A percentile compares a stretch with the other conserved stretches of the same genome.
phyloP scores from a whole-genome alignment of 768 basidiomycete genomes.

The Leucocoprinus leucothites region DNA sequence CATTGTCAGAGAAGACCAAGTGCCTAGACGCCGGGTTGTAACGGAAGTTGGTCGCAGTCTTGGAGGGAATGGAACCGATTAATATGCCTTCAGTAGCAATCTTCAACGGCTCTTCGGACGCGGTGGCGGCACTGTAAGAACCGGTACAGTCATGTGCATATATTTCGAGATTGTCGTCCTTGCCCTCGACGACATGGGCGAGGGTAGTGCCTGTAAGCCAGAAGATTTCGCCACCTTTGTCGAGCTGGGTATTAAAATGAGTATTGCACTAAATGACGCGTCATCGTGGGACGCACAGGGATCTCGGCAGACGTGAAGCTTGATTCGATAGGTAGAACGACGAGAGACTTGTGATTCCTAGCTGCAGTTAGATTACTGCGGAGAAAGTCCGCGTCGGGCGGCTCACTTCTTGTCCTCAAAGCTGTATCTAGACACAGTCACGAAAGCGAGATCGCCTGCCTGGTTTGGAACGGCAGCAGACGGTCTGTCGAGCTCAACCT shows the following conservation, averaged over 20 bases:
- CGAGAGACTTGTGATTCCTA: constrained; percentile 72
- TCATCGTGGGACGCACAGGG: constrained; percentile 32
- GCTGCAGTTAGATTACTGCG: neutral
- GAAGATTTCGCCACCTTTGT: constrained; percentile 71
- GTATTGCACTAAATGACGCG: neutral
- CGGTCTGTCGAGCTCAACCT: constrained; percentile 65
- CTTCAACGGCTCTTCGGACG: constrained; percentile 24
- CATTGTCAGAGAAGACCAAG: constrained; percentile 84
- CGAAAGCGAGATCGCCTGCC: constrained; percentile 64
- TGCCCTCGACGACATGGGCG: constrained; percentile 59
- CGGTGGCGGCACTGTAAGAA: constrained; percentile 24
- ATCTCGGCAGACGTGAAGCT: constrained; percentile 48
- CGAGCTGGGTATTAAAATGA: constrained; percentile 32
- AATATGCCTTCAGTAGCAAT: constrained; percentile 38
- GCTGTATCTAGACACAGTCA: constrained; percentile 66
- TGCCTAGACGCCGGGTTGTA: constrained; percentile 51
- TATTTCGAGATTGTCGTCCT: constrained; percentile 48
- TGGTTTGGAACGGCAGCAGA: constrained; percentile 64
- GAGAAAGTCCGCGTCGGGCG: constrained; percentile 21
- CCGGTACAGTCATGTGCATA: constrained; percentile 57
- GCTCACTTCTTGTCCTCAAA: constrained; percentile 68
- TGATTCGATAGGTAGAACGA: constrained; percentile 56
- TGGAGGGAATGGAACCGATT: constrained; percentile 67
- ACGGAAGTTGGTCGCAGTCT: constrained; percentile 67
- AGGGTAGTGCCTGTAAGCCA: constrained; percentile 76